Evolutionary conservation across 2,329 filamentous ascomycete species (phyloP), one percentile per base, ranked within the genome.

Genomic region (Calonectria naviculata): DNA sequence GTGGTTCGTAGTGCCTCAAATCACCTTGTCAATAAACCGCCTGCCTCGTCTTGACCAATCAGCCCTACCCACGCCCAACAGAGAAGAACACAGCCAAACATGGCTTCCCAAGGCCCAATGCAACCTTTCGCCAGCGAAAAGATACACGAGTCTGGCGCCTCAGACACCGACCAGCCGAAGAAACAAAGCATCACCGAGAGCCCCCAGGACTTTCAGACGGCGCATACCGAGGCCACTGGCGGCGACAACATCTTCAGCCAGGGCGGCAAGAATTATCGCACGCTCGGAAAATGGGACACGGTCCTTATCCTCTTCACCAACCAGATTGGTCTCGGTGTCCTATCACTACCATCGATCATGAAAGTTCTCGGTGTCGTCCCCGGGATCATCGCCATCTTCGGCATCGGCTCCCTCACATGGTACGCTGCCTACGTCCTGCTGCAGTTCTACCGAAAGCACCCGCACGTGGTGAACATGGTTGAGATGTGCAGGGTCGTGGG

Each of bases 311-410:
- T 80, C 3, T 76, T 80, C 12, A 80, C 76, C 13, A 80, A 80
- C 36, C 78, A 80, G 60, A 73, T 80, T 21, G 78, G 76, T 54
- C 76, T 81, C 2, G 80, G 80, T 10, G 79, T 81, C 78, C 91
- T 93, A 88, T 93, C 91, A 0, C 93, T 93, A 72, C 92, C 92
- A 0, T 91, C 90, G 80, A 92, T 90, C 0, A 92, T 93, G 80
- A 90, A 91, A 4, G 83, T 91, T 12, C 85, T 93, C 4, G 92
- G 92, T 12, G 85, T 93, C 29, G 89, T 93, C 2, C 92, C 92
- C 0, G 92, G 92, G 36, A 80, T 93, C 65, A 92, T 93, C 70
- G 79, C 93, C 78, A 93, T 92, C 24, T 85, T 93, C 67, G 91
- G 91, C 2, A 87, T 81, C 2, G 83, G 92, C 46, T 89, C 92